Base-by-base conservation (phyloP, 2,329 filamentous ascomycete species). In the Calonectria naviculata region DNA sequence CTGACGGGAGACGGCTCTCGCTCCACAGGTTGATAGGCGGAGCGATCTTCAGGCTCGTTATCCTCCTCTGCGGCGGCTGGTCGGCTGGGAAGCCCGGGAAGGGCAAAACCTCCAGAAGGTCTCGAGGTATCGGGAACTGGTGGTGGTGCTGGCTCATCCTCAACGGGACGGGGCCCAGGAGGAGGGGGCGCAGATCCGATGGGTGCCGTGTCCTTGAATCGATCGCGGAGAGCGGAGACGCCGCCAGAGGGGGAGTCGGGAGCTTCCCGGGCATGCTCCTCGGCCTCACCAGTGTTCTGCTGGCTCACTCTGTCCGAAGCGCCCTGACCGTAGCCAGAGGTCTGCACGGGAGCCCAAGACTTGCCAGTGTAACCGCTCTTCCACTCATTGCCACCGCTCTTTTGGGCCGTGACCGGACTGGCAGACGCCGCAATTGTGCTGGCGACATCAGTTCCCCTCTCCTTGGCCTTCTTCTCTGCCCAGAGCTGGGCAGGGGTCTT, bases 401-500 rank as follows among this genome's bases (percentile, higher is more conserved):
- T 87, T 81, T 98, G 95, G 62, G 88, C 87, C 62, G 87, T 81
- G 36, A 95, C 85, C 1, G 91, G 89, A 46, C 90, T 84, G n/a
- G 89, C 79, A 3, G 84, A 74, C 28, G 86, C 80, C 64, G 84
- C 80, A 49, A 89, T 80, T 24, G 86, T 82, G 62, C 87, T 82
- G 81, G 85, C 65, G 68, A 76, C 75, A 69, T 76, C 75, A 46
- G 85, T 86, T 54, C 89, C 92, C 63, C 92, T 89, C 81, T 97
- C 92, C 71, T 92, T 92, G 42, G 94, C 96, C 87, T 98, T 98
- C 87, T 95, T 97, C 87, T 99, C 97, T 0, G 96, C 96, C 97
- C 97, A 99, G 41, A 98, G 85, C 83, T 99, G 97, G 34, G 97
- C 95, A 8, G 97, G 97, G 6, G 97, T 98, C 87, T 98, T 99